Evolutionary conservation across 768 basidiomycete species (phyloP).

Genomic region (Collybia mongolica): DNA sequence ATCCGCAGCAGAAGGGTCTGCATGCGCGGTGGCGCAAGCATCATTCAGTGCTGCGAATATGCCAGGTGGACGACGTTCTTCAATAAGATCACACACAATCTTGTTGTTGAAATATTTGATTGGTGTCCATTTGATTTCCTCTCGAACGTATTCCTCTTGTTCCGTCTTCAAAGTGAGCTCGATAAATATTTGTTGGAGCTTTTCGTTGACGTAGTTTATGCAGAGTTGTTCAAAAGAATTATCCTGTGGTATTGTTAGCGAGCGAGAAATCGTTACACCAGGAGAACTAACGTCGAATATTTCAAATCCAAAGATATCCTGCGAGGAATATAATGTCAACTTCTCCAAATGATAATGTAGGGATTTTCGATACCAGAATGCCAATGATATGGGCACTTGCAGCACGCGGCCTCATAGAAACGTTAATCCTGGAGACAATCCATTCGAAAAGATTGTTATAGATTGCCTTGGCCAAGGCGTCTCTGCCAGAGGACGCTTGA

Average conservation of each 20-base stretch:
- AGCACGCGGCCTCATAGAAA: conserved; percentile 90
- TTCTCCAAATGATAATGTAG: neutral
- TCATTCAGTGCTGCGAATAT: conserved; percentile 98
- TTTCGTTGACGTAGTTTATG: conserved; percentile 99
- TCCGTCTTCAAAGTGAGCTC: conserved; percentile 98
- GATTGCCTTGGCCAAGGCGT: conserved; percentile 92
- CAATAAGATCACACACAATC: conserved; percentile 97
- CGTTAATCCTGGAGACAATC: conserved; percentile 95
- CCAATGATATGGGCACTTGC: conserved; percentile 83
- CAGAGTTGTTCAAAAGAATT: conserved; percentile 98
- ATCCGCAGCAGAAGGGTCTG: conserved; percentile 94
- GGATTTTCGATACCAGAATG: conserved; percentile 62
- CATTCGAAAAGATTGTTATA: conserved; percentile 99
- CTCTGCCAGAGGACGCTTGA: conserved; percentile 85
- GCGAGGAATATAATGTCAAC: neutral
- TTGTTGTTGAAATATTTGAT: conserved; percentile 99
- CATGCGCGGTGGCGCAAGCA: conserved; percentile 98
- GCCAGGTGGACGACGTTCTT: conserved; percentile 93
- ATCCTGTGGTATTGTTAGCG: conserved; percentile 48
- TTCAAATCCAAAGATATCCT: conserved; percentile 99
- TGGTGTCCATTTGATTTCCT: conserved; percentile 99
- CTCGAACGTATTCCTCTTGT: conserved; percentile 97
- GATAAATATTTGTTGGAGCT: conserved; percentile 99
- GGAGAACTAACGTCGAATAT: conserved; percentile 77
- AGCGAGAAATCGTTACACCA: neutral